Conservation (phyloP, 2,329 filamentous ascomycete genomes). For the Fusarium tuaranense region DNA sequence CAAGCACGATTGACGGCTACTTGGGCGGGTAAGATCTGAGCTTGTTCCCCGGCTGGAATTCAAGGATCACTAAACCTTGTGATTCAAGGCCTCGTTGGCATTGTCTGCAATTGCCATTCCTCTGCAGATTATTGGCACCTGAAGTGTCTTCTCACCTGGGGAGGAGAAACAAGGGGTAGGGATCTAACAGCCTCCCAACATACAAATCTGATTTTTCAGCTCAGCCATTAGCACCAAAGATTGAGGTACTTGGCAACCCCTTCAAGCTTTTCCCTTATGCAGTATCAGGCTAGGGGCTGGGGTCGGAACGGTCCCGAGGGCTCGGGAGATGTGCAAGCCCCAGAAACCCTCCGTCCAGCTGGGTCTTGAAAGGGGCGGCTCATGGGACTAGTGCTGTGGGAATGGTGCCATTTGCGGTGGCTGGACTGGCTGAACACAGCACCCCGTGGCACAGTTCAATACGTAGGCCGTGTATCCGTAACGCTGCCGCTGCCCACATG, state of each 20-base stretch:
- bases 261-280: slow-evolving; percentile 10
- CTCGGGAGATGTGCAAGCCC: slow-evolving; percentile 39
- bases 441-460: slow-evolving; percentile 1
- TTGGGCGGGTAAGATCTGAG: slow-evolving; percentile 2
- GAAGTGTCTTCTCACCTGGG: background rate
- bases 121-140: background rate
- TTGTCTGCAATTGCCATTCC: background rate
- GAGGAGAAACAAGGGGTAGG: background rate
- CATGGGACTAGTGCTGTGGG: background rate
- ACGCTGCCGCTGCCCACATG: background rate
- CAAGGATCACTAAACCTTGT: background rate
- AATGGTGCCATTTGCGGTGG: slow-evolving; percentile 8
- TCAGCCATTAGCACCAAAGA: background rate
- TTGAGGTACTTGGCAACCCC: background rate
- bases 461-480: background rate
- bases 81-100: background rate
- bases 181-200: background rate
- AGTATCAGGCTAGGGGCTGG: slow-evolving; percentile 21
- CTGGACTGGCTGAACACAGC: slow-evolving; percentile 2
- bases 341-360: slow-evolving; percentile 8
- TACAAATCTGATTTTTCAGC: background rate
- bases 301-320: slow-evolving; percentile 22
- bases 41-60: slow-evolving; percentile 2
- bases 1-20: background rate
- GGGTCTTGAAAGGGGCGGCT: slow-evolving; percentile 13